Conservation (phyloP, 176 grass and related monocot species). For the Miscanthus lutarioriparius region DNA sequence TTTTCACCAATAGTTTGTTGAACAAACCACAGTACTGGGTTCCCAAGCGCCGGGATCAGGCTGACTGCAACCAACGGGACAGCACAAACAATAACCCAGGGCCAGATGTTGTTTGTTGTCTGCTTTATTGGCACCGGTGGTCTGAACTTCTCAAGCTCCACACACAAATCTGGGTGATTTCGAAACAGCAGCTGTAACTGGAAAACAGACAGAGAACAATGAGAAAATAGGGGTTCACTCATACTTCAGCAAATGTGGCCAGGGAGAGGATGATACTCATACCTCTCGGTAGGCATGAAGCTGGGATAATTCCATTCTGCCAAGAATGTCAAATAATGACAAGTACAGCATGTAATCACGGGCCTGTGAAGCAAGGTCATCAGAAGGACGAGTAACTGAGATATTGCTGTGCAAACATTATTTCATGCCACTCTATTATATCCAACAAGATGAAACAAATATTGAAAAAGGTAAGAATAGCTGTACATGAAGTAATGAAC, state of each 20-base stretch:
- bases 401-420: neutral
- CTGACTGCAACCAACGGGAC: slow-evolving; percentile 52
- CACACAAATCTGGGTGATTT: slow-evolving; percentile 48
- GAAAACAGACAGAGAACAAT: slow-evolving; percentile 6
- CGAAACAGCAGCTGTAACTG: slow-evolving; percentile 59
- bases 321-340: slow-evolving; percentile 59
- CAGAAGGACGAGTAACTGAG: neutral
- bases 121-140: slow-evolving; percentile 36
- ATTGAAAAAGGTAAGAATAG: neutral
- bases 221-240: neutral
- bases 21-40: slow-evolving; percentile 53
- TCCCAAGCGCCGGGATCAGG: slow-evolving; percentile 54
- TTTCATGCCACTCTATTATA: neutral
- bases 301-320: slow-evolving; percentile 45
- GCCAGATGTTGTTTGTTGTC: slow-evolving; percentile 41
- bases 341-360: slow-evolving; percentile 54
- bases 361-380: slow-evolving; percentile 45
- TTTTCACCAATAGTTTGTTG: slow-evolving; percentile 55
- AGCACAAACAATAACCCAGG: slow-evolving; percentile 45
- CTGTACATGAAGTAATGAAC: neutral
- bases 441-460: neutral
- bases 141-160: slow-evolving; percentile 54
- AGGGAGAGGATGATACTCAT: neutral
- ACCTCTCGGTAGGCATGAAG: slow-evolving; percentile 55
- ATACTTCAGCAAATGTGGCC: neutral